Evolutionary conservation across 192 early-diverging fungal species (phyloP).

Genomic region (Glomus cerebriforme): DNA sequence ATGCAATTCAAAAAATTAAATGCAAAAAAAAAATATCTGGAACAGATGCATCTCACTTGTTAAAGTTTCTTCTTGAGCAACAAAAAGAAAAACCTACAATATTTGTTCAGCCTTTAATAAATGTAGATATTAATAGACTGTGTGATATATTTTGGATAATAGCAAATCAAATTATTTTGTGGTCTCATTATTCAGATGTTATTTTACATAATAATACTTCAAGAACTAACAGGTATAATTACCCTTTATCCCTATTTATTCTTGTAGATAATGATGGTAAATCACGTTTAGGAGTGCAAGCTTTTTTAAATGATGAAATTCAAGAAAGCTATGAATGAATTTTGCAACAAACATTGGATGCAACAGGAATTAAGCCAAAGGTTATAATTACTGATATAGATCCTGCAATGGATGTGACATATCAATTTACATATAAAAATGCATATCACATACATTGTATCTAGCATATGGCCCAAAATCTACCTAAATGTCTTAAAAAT

Average conservation of each 20-base stretch:
- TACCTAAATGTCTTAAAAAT: neutral
- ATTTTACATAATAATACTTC: too few relatives aligned
- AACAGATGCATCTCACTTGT: too few relatives aligned
- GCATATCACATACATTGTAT: constrained; percentile 1
- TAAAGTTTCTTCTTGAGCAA: too few relatives aligned
- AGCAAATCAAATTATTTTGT: too few relatives aligned
- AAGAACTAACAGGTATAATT: neutral
- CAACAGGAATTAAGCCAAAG: neutral
- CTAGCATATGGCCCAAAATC: neutral
- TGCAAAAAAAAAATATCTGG: too few relatives aligned
- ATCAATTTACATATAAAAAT: neutral
- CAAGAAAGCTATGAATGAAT: neutral
- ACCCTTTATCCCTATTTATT: neutral
- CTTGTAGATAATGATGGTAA: neutral
- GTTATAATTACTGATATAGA: constrained; percentile 2
- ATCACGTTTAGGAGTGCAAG: neutral
- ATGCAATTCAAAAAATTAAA: too few relatives aligned
- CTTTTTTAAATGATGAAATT: neutral
- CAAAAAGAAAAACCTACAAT: too few relatives aligned
- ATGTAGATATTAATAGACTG: too few relatives aligned
- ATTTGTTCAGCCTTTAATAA: too few relatives aligned
- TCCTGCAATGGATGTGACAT: neutral
- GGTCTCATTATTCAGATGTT: too few relatives aligned
- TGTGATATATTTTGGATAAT: too few relatives aligned
- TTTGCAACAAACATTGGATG: neutral